Percentiles rank a stretch among this genome's conserved stretches.
Evolutionary conservation across 768 basidiomycete species (phyloP).

Genomic region (Pulveroboletus sp.): DNA sequence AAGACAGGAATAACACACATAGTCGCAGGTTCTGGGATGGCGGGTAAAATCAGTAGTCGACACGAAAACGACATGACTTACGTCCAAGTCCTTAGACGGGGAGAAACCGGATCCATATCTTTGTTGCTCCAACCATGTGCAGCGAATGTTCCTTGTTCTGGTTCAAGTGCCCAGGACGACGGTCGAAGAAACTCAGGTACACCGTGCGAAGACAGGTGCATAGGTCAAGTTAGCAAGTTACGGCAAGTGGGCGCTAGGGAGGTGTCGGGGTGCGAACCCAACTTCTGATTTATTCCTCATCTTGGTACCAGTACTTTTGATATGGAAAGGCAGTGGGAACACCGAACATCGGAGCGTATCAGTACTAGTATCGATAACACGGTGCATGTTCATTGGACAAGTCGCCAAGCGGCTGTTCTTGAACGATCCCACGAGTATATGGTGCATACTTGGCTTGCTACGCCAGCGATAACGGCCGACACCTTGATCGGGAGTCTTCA

Average conservation of each 20-base stretch:
- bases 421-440: neutral
- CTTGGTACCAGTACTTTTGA: slow-evolving; percentile 4
- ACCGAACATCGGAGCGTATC: neutral
- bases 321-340: neutral
- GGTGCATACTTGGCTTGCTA: neutral
- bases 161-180: slow-evolving; percentile 18
- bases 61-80: slow-evolving; percentile 5
- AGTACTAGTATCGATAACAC: neutral
- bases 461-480: neutral
- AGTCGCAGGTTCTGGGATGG: slow-evolving; percentile 46
- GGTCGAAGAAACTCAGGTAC: slow-evolving; percentile 12
- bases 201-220: slow-evolving; percentile 6
- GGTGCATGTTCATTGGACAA: neutral
- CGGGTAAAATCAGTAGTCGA: neutral
- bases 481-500: too few species aligned
- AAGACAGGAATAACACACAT: slow-evolving; percentile 51
- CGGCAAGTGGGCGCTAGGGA: neutral
- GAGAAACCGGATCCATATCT: slow-evolving; percentile 75
- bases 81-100: slow-evolving; percentile 57
- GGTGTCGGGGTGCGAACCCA: too few species aligned
- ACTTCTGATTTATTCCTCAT: neutral
- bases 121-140: slow-evolving; percentile 63
- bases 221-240: neutral
- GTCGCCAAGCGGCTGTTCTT: neutral
- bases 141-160: slow-evolving; percentile 45